Evolutionary conservation across 2,329 filamentous ascomycete species (phyloP).

Genomic region (Cytospora piceae): DNA sequence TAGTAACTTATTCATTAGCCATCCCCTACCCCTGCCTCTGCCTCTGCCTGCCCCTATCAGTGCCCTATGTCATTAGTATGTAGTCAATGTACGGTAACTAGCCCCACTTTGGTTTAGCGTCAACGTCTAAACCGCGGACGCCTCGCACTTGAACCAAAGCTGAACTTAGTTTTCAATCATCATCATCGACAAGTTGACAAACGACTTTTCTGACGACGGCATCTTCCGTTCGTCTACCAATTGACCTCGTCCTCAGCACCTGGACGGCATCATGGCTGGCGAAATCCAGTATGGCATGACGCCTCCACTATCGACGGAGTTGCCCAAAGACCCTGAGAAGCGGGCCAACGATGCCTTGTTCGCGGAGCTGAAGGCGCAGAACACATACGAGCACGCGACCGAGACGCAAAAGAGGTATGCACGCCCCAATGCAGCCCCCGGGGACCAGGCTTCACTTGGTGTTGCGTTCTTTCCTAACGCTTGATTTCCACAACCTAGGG

Average conservation of each 20-base stretch:
- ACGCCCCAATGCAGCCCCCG: constrained; percentile 5
- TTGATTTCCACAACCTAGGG: constrained; percentile 47
- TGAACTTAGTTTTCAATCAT: not conserved
- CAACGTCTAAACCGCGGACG: not conserved
- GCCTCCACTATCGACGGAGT: constrained; percentile 75
- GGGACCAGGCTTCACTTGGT: not conserved
- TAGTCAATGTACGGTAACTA: not conserved
- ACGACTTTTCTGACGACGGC: constrained; percentile 9
- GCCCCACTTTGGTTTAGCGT: not conserved
- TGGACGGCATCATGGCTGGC: constrained; percentile 33
- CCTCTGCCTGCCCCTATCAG: no score
- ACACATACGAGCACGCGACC: constrained; percentile 84
- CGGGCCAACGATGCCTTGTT: constrained; percentile 78
- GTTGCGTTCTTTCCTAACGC: constrained; percentile 4
- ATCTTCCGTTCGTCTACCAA: constrained; percentile 4
- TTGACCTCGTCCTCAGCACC: not conserved
- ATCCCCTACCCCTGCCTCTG: no score
- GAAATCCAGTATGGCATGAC: constrained; percentile 67
- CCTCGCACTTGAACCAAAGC: not conserved
- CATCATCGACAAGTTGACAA: constrained; percentile 3
- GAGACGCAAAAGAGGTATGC: constrained; percentile 81
- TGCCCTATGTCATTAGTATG: not conserved
- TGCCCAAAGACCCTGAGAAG: constrained; percentile 78
- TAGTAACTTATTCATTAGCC: no score
- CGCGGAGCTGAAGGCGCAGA: constrained; percentile 82